phyloP scores from a whole-genome alignment of 2,329 filamentous ascomycete species.

The Thielaviopsis populi region DNA sequence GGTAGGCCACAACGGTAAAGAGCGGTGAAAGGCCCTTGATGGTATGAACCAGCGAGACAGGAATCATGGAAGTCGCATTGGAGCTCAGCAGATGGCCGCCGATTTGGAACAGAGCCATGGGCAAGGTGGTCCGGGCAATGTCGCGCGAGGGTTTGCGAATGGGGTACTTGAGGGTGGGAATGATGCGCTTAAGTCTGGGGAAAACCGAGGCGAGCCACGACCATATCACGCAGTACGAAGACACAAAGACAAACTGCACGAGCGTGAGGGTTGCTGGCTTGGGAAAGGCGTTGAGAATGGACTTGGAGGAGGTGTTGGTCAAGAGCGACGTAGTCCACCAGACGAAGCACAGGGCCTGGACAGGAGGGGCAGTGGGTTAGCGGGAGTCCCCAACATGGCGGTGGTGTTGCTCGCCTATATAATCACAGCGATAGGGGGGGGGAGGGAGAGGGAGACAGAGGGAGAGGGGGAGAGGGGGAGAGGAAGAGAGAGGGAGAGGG shows the following conservation, averaged over 20 bases:
- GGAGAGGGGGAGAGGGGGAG: neutral
- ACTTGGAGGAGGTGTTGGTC: conserved; percentile 95
- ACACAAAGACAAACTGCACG: conserved; percentile 86
- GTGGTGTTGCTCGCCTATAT: too few species aligned
- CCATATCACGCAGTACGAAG: conserved; percentile 68
- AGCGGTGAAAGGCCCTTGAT: conserved; percentile 95
- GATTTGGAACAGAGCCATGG: conserved; percentile 83
- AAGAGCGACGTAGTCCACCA: conserved; percentile 95
- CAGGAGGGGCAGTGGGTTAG: neutral
- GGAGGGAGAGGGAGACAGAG: too few species aligned
- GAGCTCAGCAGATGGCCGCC: conserved; percentile 87
- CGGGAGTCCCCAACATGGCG: neutral
- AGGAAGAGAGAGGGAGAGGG: too few species aligned
- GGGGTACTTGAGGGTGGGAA: conserved; percentile 70
- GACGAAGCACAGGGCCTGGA: conserved; percentile 64
- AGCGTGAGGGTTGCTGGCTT: conserved; percentile 85
- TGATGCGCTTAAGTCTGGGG: conserved; percentile 50
- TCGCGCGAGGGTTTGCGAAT: conserved; percentile 69
- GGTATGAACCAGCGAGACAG: conserved; percentile 91
- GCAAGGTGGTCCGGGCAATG: conserved; percentile 75
- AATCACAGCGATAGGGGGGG: neutral
- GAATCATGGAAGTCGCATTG: conserved; percentile 84
- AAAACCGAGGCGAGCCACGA: conserved; percentile 61
- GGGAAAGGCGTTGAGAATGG: conserved; percentile 80
- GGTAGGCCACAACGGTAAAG: conserved; percentile 88